Evolutionary conservation across 176 grass and related monocot genomes (phyloP).

Genomic region (Carex kokanica): DNA sequence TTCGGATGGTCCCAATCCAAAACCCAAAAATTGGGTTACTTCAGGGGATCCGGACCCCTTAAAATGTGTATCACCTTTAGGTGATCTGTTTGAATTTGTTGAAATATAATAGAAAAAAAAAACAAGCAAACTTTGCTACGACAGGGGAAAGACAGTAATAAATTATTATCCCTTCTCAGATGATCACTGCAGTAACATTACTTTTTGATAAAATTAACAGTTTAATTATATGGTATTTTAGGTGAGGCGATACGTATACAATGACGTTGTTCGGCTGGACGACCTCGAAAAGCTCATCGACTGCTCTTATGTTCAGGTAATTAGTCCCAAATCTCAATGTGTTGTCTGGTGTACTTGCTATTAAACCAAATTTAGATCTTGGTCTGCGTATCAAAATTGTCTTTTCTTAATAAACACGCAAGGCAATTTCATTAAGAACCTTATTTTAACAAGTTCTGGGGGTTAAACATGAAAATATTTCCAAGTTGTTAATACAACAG

Average conservation of each 20-base stretch:
- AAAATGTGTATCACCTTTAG: background rate
- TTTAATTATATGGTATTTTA: constrained; percentile 23
- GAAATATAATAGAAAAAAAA: background rate
- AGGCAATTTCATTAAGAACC: background rate
- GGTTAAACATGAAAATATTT: background rate
- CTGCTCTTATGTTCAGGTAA: constrained; percentile 91
- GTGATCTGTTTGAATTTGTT: background rate
- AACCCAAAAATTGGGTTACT: no score
- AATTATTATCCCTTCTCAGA: background rate
- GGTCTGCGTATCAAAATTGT: constrained; percentile 14
- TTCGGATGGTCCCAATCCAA: no score
- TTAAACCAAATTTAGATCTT: constrained; percentile 19
- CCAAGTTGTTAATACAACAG: background rate
- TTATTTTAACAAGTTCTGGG: background rate
- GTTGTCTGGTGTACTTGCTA: background rate
- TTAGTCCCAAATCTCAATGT: constrained; percentile 21
- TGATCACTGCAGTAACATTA: background rate
- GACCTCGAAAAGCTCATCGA: constrained; percentile 90
- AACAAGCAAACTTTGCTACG: background rate
- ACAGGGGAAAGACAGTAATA: background rate
- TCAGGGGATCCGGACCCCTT: background rate
- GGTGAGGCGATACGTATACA: constrained; percentile 91
- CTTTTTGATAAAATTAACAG: background rate
- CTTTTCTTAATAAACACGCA: background rate
- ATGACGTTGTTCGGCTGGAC: constrained; percentile 82